phyloP scores from a whole-genome alignment of 2,329 filamentous ascomycete species.

The Aspergillus glaucus region DNA sequence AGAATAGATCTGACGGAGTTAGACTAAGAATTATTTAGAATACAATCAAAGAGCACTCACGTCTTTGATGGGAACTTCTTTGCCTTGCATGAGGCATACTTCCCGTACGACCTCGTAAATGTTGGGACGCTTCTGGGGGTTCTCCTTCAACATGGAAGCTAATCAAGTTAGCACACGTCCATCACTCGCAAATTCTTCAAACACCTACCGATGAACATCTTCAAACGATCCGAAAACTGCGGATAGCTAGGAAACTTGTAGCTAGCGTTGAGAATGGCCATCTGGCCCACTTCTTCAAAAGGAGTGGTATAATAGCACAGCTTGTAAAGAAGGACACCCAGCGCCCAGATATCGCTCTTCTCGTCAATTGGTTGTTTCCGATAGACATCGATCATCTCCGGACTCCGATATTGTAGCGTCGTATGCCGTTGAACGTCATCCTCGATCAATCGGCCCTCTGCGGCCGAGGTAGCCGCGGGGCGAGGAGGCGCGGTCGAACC shows the following conservation, averaged over 20 bases:
- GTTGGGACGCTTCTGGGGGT: conserved; percentile 72
- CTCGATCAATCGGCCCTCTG: conserved; percentile 86
- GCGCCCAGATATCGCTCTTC: conserved; percentile 97
- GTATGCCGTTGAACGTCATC: conserved; percentile 97
- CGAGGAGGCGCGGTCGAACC: conserved; percentile 80
- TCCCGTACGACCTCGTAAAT: conserved; percentile 91
- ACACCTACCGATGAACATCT: conserved; percentile 74
- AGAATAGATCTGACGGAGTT: conserved; percentile 58
- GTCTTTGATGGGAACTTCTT: conserved; percentile 80
- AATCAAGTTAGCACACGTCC: conserved; percentile 14
- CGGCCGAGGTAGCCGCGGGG: conserved; percentile 76
- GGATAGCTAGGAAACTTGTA: conserved; percentile 89
- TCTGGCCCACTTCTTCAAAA: conserved; percentile 94
- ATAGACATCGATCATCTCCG: conserved; percentile 98
- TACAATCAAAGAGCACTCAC: conserved; percentile 46
- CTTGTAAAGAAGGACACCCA: conserved; percentile 94
- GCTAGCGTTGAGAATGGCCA: conserved; percentile 92
- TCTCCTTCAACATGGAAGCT: conserved; percentile 83
- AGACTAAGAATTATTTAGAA: neutral
- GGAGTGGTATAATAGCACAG: conserved; percentile 98
- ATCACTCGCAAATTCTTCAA: neutral
- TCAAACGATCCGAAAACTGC: conserved; percentile 79
- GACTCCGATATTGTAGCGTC: conserved; percentile 93
- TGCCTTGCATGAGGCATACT: conserved; percentile 80
- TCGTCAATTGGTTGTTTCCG: conserved; percentile 94